A percentile compares a stretch with the other conserved stretches of the same genome.
Conservation (phyloP, 768 basidiomycete species). For the Amylocystis lapponica region DNA sequence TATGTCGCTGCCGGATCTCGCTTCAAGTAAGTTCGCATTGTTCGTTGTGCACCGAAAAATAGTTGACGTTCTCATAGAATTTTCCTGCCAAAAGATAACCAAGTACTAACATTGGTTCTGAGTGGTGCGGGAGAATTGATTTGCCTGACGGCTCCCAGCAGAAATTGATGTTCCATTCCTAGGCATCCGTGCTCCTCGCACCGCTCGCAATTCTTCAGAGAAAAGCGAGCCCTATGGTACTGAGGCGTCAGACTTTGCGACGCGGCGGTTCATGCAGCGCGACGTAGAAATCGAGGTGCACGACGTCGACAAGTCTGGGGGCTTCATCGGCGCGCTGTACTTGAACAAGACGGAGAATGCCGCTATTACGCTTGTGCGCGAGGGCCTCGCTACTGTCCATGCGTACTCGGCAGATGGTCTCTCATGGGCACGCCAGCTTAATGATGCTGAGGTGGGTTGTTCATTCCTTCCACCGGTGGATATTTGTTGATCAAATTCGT, state of each 20-base stretch:
- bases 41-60: neutral
- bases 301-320: constrained; percentile 87
- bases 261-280: constrained; percentile 83
- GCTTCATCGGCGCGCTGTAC: constrained; percentile 88
- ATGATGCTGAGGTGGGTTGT: constrained; percentile 69
- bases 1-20: constrained; percentile 92
- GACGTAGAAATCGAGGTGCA: constrained; percentile 94
- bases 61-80: constrained; percentile 43
- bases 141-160: neutral
- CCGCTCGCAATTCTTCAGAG: constrained; percentile 73
- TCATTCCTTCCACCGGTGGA: no score
- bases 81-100: constrained; percentile 85
- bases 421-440: constrained; percentile 73
- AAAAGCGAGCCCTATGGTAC: constrained; percentile 85
- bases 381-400: constrained; percentile 87
- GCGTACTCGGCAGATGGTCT: constrained; percentile 80
- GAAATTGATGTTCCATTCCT: neutral
- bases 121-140: constrained; percentile 57
- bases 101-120: constrained; percentile 88
- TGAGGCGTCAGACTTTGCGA: constrained; percentile 78
- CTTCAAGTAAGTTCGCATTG: constrained; percentile 64
- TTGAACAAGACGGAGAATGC: constrained; percentile 83
- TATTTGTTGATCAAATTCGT: no score
- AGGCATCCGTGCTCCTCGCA: constrained; percentile 90
- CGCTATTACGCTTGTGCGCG: constrained; percentile 75